These are phyloP conservation scores for Trichomonas tenax DNA, from an alignment of 208 protist species.

Conservation along the genomic window DNA sequence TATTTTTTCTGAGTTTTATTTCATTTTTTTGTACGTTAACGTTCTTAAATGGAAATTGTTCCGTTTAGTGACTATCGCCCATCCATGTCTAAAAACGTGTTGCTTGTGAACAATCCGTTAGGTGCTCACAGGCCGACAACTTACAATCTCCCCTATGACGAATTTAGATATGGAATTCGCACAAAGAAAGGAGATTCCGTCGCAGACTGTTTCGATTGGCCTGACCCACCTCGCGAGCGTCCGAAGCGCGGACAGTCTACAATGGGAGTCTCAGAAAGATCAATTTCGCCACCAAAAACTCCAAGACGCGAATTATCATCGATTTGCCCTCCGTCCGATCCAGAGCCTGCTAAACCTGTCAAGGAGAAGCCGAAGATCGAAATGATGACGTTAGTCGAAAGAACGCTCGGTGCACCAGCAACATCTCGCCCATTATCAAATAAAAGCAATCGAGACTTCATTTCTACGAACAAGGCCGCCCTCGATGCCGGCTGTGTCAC, in stretches of 20 bases:
- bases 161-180: not conserved
- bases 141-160: not conserved
- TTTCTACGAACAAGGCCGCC: not conserved
- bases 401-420: not conserved
- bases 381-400: not conserved
- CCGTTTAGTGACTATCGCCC: not conserved
- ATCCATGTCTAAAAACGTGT: not conserved
- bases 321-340: not conserved
- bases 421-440: not conserved
- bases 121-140: not conserved
- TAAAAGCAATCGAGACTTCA: not conserved
- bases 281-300: not conserved
- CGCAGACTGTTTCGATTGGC: not conserved
- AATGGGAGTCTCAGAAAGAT: not conserved
- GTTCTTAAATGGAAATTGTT: not conserved
- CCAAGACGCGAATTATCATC: too few species aligned
- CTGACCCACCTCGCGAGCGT: not conserved
- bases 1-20: too few species aligned
- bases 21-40: not conserved
- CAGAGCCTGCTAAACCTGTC: not conserved
- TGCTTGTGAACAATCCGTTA: not conserved
- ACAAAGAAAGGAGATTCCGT: not conserved
- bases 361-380: not conserved
- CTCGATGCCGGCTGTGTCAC: not conserved
- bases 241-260: not conserved